Evolutionary conservation across 1,284 basidiomycete species (phyloP), one percentile per base, ranked within the genome.

Genomic region (Ustilago tritici): DNA sequence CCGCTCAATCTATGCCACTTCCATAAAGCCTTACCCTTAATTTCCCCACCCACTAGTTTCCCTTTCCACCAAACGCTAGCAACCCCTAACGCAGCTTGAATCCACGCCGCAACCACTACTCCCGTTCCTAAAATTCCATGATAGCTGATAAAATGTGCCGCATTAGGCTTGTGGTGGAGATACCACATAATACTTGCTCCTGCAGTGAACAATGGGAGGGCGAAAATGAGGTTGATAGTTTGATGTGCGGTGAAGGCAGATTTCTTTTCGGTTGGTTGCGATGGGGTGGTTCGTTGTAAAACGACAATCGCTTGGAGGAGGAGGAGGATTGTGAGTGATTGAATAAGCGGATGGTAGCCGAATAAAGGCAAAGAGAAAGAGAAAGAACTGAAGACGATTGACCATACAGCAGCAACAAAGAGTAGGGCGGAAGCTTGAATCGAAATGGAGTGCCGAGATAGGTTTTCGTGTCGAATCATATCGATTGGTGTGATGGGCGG

Each of bases 131-230:
- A 40, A 0, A 66, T 80, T 1, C 82, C 82, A 52, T 83, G 82
- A 62, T 78, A 83, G 12, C 60, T 65, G 32, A 82, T 78, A 36
- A 77, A 82, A 53, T 83, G 82, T 9, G 49, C 23, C 2, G 75
- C 43, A 31, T 40, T 49, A 8, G 77, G 72, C 34, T 77, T 70
- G 43, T 70, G 57, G 72, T 83, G 82, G 6, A 83, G 65, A 53
- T 82, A 79, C 69, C 70, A 83, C 82, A 83, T 83, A 65, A 83
- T 79, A 23, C 40, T 56, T 0, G 80, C 81, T 2, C 81, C 82
- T 0, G 64, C 76, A 2, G 82, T 82, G 62, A 82, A 73, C 12
- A 82, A 65, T 2, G 81, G 79, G 0, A 82, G 71, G 7, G 74
- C 66, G 28, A 81, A 49, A 2, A 74, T 28, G n/a, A 80, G 43